Percentiles rank a stretch among this genome's conserved stretches.
Evolutionary conservation across 345 rosid genomes (phyloP).

Genomic region (Citropsis articulata): DNA sequence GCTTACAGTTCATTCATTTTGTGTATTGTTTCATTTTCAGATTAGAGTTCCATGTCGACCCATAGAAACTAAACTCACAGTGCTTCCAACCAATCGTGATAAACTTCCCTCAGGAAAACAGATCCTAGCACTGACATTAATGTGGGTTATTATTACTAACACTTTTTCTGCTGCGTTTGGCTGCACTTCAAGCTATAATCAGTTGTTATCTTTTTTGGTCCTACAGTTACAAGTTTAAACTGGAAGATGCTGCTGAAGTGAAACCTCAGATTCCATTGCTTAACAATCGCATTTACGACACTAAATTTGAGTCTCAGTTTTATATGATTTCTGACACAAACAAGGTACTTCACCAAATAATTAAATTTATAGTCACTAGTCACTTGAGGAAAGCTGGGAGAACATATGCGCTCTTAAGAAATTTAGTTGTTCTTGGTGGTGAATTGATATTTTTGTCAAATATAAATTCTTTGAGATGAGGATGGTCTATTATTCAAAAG

Average conservation of each 20-base stretch:
- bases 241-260: constrained; percentile 91
- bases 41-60: constrained; percentile 87
- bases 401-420: background rate
- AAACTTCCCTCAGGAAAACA: constrained; percentile 91
- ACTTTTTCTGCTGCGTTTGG: constrained; percentile 6
- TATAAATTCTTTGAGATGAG: background rate
- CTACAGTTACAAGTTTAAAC: constrained; percentile 86
- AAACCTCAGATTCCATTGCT: constrained; percentile 84
- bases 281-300: constrained; percentile 94
- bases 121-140: constrained; percentile 78
- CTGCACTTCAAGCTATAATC: constrained; percentile 15
- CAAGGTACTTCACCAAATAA: constrained; percentile 54
- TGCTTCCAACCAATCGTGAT: constrained; percentile 72
- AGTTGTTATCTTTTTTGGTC: constrained; percentile 11
- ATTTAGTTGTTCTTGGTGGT: background rate
- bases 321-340: constrained; percentile 88
- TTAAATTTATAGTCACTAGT: background rate
- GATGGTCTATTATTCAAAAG: constrained; percentile 1
- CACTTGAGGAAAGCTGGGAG: constrained; percentile 7
- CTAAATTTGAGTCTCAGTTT: constrained; percentile 94
- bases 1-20: background rate
- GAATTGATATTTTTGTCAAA: constrained; percentile 1
- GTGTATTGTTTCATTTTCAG: constrained; percentile 35
- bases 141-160: constrained; percentile 45
- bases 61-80: constrained; percentile 63